Evolutionary conservation across 495 filamentous ascomycete species (phyloP), one percentile per base, ranked within the genome.

Genomic region (Pyronema omphalodes): DNA sequence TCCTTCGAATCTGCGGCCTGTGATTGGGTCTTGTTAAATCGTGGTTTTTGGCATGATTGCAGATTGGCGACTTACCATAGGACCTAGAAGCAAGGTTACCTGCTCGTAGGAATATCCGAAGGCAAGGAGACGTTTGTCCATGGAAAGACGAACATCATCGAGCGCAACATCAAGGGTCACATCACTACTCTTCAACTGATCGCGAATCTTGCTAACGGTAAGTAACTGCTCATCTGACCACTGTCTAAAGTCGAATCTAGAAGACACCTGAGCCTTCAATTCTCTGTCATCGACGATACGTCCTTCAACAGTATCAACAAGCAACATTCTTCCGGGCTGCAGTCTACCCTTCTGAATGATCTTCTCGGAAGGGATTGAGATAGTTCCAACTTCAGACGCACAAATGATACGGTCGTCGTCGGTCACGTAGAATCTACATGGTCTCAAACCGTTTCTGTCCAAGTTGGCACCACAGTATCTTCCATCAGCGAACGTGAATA

Each of bases 341-440:
- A 99, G 70, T 58, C 91, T 83, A 36, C 91, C 91, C 73, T 99
- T 99, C 67, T 94, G 87, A 36, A 96, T 72, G 46, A 99, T 79
- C 40, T 79, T 76, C 69, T 96, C 88, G 8, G 88, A 85, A 41
- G 94, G 88, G 56, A 99, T 83, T 9, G 75, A 75, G 52, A 99
- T 95, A 37, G 91, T 89, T 62, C 91, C 91, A 54, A 99, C 91
- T 67, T 99, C 91, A 14, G 91, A 99, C 18, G 88, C 91, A 68
- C 91, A 99, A 62, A 99, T 86, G 66, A 99, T 96, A 52, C 93
- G 84, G 69, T 99, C 91, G 67, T 99, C 91, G 57, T 94, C 88
- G 67, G 88, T 88, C 29, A 99, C 83, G 63, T 99, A 99, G 78
- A 88, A 99, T 69, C 91, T 81, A 75, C 91, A 99, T 55, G 91